Percentiles rank a stretch among this genome's conserved stretches.
Evolutionary conservation across 1,284 basidiomycete species (phyloP).

Genomic region (Cutaneotrichosporon dermatis): DNA sequence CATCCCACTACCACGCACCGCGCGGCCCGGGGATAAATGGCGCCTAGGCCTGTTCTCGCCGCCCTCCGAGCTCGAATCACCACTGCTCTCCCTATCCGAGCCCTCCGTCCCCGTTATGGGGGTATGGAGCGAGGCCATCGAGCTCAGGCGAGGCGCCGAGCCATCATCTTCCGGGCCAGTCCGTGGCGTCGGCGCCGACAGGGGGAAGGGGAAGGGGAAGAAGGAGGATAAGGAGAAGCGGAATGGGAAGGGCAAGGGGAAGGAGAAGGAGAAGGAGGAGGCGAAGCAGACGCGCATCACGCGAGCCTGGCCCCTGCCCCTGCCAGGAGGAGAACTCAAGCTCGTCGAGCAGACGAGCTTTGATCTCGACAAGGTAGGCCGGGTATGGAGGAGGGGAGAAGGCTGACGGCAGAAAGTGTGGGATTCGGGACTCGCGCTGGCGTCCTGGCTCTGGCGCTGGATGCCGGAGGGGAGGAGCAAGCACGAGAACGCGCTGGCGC

Average conservation of each 20-base stretch:
- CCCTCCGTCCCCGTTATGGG: conserved; percentile 25
- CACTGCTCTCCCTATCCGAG: conserved; percentile 2
- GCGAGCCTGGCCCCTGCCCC: conserved; percentile 55
- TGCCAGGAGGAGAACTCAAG: conserved; percentile 41
- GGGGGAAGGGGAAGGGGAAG: conserved; percentile 7
- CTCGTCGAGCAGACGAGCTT: conserved; percentile 76
- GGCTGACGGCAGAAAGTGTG: conserved; percentile 68
- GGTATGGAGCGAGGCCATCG: conserved; percentile 46
- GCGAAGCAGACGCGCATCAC: conserved; percentile 68
- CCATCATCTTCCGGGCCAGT: conserved; percentile 1
- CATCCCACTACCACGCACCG: conserved; percentile 59
- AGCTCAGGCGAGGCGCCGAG: conserved; percentile 18
- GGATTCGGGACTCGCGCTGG: conserved; percentile 79
- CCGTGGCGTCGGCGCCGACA: conserved; percentile 5
- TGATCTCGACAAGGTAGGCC: conserved; percentile 76
- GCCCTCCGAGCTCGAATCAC: background rate
- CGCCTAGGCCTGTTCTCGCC: conserved; percentile 57
- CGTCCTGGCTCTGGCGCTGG: conserved; percentile 60
- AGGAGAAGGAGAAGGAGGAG: conserved; percentile 29
- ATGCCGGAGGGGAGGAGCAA: background rate
- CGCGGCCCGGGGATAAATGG: conserved; percentile 59
- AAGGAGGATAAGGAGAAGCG: conserved; percentile 11
- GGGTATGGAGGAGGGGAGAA: background rate
- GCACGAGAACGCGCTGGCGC: conserved; percentile 7
- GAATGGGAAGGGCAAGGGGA: conserved; percentile 13